Base-by-base conservation (phyloP, 2,329 filamentous ascomycete species). In the Zymoseptoria crescenta region DNA sequence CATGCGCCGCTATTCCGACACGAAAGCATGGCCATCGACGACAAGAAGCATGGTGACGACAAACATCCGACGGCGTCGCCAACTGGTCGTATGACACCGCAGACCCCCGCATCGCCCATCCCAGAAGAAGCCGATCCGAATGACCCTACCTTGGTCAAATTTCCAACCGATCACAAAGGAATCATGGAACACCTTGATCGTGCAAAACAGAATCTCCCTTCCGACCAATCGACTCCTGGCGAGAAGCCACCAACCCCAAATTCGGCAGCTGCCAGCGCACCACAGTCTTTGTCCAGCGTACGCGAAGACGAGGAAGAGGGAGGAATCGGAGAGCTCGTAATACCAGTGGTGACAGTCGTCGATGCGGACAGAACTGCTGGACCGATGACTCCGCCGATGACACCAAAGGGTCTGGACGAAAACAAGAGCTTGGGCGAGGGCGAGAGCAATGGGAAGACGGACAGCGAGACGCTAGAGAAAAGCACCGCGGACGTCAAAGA, bases 151-250 rank as follows among this genome's bases (percentile, higher is more conserved):
- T 64, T 74, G 4, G 68, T 70, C 54, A 61, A 58, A 7, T 74
- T 75, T 55, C 73, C 73, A 0, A 72, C 68, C 24, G 68, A 71
- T 35, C 64, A 68, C n/a, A 66, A 63, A n/a, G 70, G 67, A 19
- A 73, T 74, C 55, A 57, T 69, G 49, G 66, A 71, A 49, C 68
- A 71, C 21, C 64, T 74, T 27, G 69, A 66, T 24, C 67, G 66
- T 21, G 62, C 67, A 3, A 63, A 64, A 9, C 64, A 61, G 8
- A 60, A 58, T 8, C 52, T 67, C 19, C 62, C 64, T 1, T 68
- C 64, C 13, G 69, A 72, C 54, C 61, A 70, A 49, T 57, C 59
- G 16, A 55, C 56, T 7, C 56, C 65, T 19, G 50, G 59, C 54
- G 29, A 52, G 20, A 10, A 35, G 9, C 58, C 56, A 45, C 55